These are phyloP conservation scores for Metschnikowia bowlesiae DNA, from an alignment of 805 yeast genomes.

Conservation along the genomic window DNA sequence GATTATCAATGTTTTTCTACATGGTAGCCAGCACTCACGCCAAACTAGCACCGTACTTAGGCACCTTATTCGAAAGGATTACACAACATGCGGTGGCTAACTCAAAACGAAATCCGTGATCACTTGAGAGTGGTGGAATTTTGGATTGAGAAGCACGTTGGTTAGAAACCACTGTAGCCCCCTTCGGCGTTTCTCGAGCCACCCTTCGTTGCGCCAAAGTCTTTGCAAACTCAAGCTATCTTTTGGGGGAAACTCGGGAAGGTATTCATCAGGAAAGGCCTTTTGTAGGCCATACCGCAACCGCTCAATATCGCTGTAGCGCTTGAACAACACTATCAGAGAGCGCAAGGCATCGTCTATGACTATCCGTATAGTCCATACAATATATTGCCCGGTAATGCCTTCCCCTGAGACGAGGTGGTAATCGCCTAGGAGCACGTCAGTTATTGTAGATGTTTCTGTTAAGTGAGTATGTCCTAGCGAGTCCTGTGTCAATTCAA, in stretches of 20 bases:
- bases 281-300: constrained; percentile 38
- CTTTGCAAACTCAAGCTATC: constrained; percentile 38
- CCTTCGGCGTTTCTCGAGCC: constrained; percentile 52
- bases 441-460: constrained; percentile 32
- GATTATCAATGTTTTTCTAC: neutral
- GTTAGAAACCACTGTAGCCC: constrained; percentile 60
- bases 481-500: constrained; percentile 27
- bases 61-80: neutral
- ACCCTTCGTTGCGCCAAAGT: constrained; percentile 35
- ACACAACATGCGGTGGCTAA: neutral
- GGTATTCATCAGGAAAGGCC: constrained; percentile 35
- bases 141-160: constrained; percentile 49
- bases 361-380: constrained; percentile 36
- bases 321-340: constrained; percentile 45
- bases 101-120: constrained; percentile 38
- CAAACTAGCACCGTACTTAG: neutral
- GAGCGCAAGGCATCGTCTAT: constrained; percentile 35
- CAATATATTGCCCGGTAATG: constrained; percentile 31
- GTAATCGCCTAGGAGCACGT: constrained; percentile 39
- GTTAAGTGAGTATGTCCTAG: constrained; percentile 15
- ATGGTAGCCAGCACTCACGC: neutral
- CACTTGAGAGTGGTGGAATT: constrained; percentile 31
- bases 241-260: constrained; percentile 53
- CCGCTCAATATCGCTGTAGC: constrained; percentile 61
- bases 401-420: constrained; percentile 36